phyloP scores from a whole-genome alignment of 169 alveolate genomes.

The Babesia ovata region DNA sequence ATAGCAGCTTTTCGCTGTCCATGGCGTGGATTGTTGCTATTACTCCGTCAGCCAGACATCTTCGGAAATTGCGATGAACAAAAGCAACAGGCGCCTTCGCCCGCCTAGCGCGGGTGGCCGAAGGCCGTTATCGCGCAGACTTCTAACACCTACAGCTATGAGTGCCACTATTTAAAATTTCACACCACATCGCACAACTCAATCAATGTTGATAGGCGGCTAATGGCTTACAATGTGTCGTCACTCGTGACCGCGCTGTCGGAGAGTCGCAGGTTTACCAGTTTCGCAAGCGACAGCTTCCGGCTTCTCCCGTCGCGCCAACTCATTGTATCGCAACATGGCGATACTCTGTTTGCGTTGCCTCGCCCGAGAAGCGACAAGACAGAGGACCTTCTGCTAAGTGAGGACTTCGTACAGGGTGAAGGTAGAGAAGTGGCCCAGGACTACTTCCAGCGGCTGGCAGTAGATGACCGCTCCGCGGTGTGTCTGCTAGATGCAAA shows the following conservation, averaged over 20 bases:
- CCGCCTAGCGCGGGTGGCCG: background rate
- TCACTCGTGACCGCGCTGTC: conserved; percentile 39
- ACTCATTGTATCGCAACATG: conserved; percentile 54
- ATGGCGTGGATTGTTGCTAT: background rate
- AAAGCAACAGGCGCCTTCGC: background rate
- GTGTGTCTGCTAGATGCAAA: conserved; percentile 60
- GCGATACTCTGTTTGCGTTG: conserved; percentile 52
- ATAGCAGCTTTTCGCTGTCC: conserved; percentile 61
- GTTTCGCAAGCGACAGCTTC: conserved; percentile 58
- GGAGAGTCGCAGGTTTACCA: conserved; percentile 51
- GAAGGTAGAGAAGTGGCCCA: conserved; percentile 47
- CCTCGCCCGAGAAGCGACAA: conserved; percentile 29
- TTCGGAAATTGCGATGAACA: background rate
- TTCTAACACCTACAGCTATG: too few species aligned
- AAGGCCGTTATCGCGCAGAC: background rate
- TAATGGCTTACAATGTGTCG: conserved; percentile 31
- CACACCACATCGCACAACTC: background rate
- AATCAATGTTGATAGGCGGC: background rate
- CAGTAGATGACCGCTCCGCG: conserved; percentile 26
- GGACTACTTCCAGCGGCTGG: conserved; percentile 27
- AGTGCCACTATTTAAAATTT: background rate
- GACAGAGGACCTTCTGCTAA: conserved; percentile 14
- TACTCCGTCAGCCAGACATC: conserved; percentile 5
- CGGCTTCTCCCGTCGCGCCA: conserved; percentile 21
- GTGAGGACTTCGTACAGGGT: conserved; percentile 34